Evolutionary conservation across 148 eudicot genomes (phyloP).

Genomic region (Salicornia ramosissima): DNA sequence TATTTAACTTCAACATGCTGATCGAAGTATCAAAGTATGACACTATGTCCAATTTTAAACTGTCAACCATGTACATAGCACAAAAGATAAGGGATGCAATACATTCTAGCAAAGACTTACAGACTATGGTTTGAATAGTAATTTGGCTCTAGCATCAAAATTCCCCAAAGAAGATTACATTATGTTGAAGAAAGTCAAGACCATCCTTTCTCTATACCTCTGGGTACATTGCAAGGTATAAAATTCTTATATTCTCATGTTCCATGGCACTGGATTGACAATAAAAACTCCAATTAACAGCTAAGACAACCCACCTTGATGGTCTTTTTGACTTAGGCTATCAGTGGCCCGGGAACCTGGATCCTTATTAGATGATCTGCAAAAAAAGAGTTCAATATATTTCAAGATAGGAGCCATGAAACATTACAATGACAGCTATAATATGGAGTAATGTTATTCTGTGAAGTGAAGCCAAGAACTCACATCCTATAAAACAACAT

Average conservation of each 20-base stretch:
- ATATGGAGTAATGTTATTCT: neutral
- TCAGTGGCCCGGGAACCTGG: constrained; percentile 72
- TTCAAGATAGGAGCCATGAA: neutral
- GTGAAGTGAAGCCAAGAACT: constrained; percentile 23
- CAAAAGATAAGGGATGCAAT: neutral
- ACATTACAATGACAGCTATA: neutral
- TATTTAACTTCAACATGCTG: neutral
- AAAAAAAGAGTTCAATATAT: constrained; percentile 8
- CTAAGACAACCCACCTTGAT: constrained; percentile 56
- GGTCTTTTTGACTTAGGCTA: constrained; percentile 67
- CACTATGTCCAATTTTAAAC: neutral
- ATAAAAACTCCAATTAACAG: constrained; percentile 7
- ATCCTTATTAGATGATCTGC: constrained; percentile 85
- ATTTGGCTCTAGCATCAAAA: too few species aligned
- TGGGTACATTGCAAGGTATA: neutral
- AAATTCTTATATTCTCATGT: neutral
- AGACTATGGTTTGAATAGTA: neutral
- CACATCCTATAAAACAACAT: constrained; percentile 91
- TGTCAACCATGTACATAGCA: neutral
- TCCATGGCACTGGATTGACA: neutral
- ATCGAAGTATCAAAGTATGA: too few species aligned
- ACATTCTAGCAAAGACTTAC: neutral
- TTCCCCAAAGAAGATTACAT: neutral
- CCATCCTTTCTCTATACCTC: neutral
- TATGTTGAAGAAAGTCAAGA: constrained; percentile 1